Evolutionary conservation across 805 yeast genomes (phyloP).

Genomic region (Kazachstania martiniae): DNA sequence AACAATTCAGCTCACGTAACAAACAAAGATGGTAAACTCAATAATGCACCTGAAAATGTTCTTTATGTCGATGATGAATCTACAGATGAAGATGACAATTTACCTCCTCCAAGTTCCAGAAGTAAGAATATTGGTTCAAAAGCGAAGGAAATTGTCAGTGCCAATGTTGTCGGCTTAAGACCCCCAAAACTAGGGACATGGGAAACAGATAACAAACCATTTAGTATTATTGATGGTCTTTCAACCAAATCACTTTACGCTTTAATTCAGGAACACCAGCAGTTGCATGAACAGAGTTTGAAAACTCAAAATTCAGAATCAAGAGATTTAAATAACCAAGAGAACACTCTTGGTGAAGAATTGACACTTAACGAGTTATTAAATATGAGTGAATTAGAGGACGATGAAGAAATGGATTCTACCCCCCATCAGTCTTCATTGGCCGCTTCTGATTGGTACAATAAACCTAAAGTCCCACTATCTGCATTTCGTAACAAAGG

Average conservation of each 20-base stretch:
- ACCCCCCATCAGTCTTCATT: slow-evolving; percentile 25
- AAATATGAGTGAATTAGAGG: slow-evolving; percentile 81
- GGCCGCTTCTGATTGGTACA: slow-evolving; percentile 29
- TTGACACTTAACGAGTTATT: slow-evolving; percentile 68
- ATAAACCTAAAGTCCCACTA: slow-evolving; percentile 54
- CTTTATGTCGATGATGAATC: slow-evolving; percentile 66
- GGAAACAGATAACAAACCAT: slow-evolving; percentile 76
- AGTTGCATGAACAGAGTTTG: slow-evolving; percentile 16
- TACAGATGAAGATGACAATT: slow-evolving; percentile 82
- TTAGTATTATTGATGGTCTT: slow-evolving; percentile 89
- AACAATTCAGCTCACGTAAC: slow-evolving; percentile 10
- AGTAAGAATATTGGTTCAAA: slow-evolving; percentile 56
- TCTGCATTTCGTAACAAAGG: slow-evolving; percentile 88
- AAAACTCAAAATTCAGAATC: slow-evolving; percentile 16
- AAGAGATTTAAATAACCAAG: slow-evolving; percentile 1
- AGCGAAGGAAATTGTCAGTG: slow-evolving; percentile 85
- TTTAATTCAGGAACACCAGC: slow-evolving; percentile 27
- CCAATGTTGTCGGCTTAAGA: slow-evolving; percentile 71
- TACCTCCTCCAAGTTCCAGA: slow-evolving; percentile 57
- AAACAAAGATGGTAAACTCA: slow-evolving; percentile 8
- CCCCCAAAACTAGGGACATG: slow-evolving; percentile 93
- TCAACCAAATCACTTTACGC: slow-evolving; percentile 76
- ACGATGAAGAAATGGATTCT: slow-evolving; percentile 47
- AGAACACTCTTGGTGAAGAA: slow-evolving; percentile 13
- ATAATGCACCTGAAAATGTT: slow-evolving; percentile 28